Evolutionary conservation across 2,329 filamentous ascomycete species (phyloP), one percentile per base, ranked within the genome.

Genomic region (Biscogniauxia mediterranea): DNA sequence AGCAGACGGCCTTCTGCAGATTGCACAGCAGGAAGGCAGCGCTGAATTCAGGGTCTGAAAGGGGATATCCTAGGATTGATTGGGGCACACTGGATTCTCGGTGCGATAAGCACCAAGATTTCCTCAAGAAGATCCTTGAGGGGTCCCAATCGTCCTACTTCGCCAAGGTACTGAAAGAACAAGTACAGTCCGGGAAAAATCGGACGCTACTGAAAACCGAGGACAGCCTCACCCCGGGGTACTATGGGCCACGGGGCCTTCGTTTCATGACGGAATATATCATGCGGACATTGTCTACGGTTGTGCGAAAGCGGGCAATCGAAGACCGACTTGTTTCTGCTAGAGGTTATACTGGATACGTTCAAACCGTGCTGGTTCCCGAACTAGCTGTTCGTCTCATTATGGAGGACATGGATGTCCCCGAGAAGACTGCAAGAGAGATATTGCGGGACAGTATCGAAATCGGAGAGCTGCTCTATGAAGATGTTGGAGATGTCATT

Each of bases 181-280:
- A 78, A 13, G 78, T 90, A 52, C 80, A 81, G 59, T 75, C 78
- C 1, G 88, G 88, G 13, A 81, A 83, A 70, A 84, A 83, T 28
- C 81, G 85, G 57, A 89, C 83, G 25, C 77, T 90, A 59, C 78
- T 85, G 56, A 83, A 85, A 61, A 86, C 81, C 56, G 77, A 85
- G 26, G 80, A 83, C 55, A 82, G 80, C 59, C 80, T 89, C 28
- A 87, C 84, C 2, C 90, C 90, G 9, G 93, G 93, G 0, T 97
- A 96, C 75, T 97, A 96, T 75, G 93, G 93, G 1, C 84, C 88
- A 2, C 84, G 88, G 20, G 93, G 93, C 1, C 81, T 90, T 56
- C 85, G 85, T 55, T 77, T 84, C 56, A 91, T 97, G 83, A 90
- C 86, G 52, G 88, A 91, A 68, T 84, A 83, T 58, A 83, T 93